phyloP scores from a whole-genome alignment of 371 early-diverging fungal genomes.

The Mortierella sp. region DNA sequence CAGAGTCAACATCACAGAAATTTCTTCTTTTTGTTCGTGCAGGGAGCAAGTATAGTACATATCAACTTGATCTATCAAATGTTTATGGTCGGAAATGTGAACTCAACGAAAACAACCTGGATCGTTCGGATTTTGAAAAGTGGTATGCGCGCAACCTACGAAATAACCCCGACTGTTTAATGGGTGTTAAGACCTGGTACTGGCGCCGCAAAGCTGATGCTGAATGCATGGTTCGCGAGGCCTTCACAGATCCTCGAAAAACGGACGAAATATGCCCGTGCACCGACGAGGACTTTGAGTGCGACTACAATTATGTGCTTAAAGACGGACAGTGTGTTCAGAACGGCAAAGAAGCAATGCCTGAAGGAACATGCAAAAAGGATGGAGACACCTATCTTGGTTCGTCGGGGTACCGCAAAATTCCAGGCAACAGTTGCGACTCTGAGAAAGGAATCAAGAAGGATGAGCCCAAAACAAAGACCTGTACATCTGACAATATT shows the following conservation, averaged over 20 bases:
- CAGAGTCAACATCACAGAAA: slow-evolving; percentile 71
- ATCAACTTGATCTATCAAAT: slow-evolving; percentile 79
- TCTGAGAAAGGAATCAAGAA: slow-evolving; percentile 63
- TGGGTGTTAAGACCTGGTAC: slow-evolving; percentile 81
- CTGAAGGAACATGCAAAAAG: slow-evolving; percentile 67
- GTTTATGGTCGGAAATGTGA: slow-evolving; percentile 78
- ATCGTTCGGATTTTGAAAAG: slow-evolving; percentile 80
- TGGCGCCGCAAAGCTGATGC: slow-evolving; percentile 83
- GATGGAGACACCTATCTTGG: slow-evolving; percentile 77
- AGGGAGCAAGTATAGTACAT: slow-evolving; percentile 37
- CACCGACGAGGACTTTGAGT: slow-evolving; percentile 90
- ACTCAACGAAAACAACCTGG: slow-evolving; percentile 60
- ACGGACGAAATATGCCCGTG: slow-evolving; percentile 81
- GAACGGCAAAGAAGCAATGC: slow-evolving; percentile 65
- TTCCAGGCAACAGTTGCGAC: slow-evolving; percentile 84
- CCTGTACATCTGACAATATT: slow-evolving; percentile 65
- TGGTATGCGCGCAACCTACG: slow-evolving; percentile 78
- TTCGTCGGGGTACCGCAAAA: slow-evolving; percentile 89
- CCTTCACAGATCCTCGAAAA: slow-evolving; percentile 68
- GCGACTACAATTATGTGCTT: slow-evolving; percentile 86
- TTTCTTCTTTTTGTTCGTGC: slow-evolving; percentile 64
- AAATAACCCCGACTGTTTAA: slow-evolving; percentile 81
- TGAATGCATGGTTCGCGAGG: slow-evolving; percentile 82
- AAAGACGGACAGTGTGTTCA: slow-evolving; percentile 71
- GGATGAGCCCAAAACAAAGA: slow-evolving; percentile 73